Conservation (phyloP, 2,329 filamentous ascomycete species). For the Nigrospora osmanthi region DNA sequence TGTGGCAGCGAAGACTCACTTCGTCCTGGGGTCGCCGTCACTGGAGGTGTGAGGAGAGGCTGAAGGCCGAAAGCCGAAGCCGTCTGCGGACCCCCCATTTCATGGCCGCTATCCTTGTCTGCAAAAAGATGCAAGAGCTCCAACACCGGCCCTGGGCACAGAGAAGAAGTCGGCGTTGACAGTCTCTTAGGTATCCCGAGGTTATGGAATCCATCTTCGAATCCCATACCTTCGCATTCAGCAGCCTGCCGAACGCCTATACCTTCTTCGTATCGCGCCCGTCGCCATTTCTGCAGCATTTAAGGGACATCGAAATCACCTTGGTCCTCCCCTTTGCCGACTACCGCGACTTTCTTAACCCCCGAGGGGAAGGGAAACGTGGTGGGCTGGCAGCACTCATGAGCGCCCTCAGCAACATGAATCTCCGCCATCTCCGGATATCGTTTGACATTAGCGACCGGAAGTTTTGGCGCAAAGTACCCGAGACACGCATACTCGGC, state of each 20-base stretch:
- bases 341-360: conserved; percentile 12
- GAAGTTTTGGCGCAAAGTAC: conserved; percentile 20
- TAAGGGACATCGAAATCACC: conserved; percentile 19
- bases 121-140: conserved; percentile 21
- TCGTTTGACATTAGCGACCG: conserved; percentile 20
- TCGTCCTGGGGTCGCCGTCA: conserved; percentile 22
- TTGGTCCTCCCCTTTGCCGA: conserved; percentile 16
- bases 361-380: conserved; percentile 4
- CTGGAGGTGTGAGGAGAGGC: conserved; percentile 21
- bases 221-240: conserved; percentile 19
- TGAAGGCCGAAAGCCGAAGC: conserved; percentile 11
- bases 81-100: conserved; percentile 16
- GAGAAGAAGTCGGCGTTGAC: background rate
- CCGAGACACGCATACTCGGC: conserved; percentile 12
- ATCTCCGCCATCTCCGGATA: conserved; percentile 10
- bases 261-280: conserved; percentile 16
- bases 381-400: conserved; percentile 5
- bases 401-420: conserved; percentile 8
- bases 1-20: conserved; percentile 19
- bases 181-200: conserved; percentile 18
- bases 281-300: conserved; percentile 12
- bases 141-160: background rate
- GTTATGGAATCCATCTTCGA: conserved; percentile 21
- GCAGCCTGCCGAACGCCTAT: conserved; percentile 17
- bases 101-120: conserved; percentile 18